These are phyloP conservation scores for Suhomyces kunorum DNA, from an alignment of 1,139 yeast species.

Conservation along the genomic window DNA sequence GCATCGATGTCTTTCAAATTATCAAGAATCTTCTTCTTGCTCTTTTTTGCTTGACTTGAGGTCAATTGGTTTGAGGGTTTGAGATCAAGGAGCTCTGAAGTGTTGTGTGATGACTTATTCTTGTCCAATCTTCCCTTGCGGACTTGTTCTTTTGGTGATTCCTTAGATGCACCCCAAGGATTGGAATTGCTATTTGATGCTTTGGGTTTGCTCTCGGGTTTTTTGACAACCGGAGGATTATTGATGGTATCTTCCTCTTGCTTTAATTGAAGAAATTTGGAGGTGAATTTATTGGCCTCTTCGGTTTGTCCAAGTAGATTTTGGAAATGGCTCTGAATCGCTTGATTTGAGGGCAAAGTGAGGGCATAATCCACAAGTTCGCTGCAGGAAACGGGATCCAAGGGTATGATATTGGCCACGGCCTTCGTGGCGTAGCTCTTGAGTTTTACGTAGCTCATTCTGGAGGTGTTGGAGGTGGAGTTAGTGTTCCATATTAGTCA, in stretches of 20 bases:
- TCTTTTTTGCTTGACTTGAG: slow-evolving; percentile 29
- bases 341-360: slow-evolving; percentile 41
- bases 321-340: slow-evolving; percentile 49
- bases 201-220: slow-evolving; percentile 15
- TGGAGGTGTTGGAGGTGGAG: neutral
- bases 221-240: neutral
- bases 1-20: slow-evolving; percentile 61
- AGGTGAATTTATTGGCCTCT: slow-evolving; percentile 41
- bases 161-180: slow-evolving; percentile 13
- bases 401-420: slow-evolving; percentile 46
- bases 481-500: neutral
- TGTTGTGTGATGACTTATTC: slow-evolving; percentile 31
- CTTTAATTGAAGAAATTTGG: slow-evolving; percentile 30
- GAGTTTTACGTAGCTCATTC: slow-evolving; percentile 21
- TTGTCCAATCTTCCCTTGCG: slow-evolving; percentile 23
- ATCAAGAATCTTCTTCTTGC: slow-evolving; percentile 43
- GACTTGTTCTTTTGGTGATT: slow-evolving; percentile 22
- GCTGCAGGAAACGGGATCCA: slow-evolving; percentile 28
- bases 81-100: slow-evolving; percentile 39
- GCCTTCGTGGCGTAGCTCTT: slow-evolving; percentile 34
- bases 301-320: slow-evolving; percentile 57
- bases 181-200: neutral
- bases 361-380: slow-evolving; percentile 53
- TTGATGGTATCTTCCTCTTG: slow-evolving; percentile 20
- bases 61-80: slow-evolving; percentile 26